These are phyloP conservation scores for Candida pseudoviswanathii DNA, from an alignment of 1,139 yeast species.

Conservation along the genomic window DNA sequence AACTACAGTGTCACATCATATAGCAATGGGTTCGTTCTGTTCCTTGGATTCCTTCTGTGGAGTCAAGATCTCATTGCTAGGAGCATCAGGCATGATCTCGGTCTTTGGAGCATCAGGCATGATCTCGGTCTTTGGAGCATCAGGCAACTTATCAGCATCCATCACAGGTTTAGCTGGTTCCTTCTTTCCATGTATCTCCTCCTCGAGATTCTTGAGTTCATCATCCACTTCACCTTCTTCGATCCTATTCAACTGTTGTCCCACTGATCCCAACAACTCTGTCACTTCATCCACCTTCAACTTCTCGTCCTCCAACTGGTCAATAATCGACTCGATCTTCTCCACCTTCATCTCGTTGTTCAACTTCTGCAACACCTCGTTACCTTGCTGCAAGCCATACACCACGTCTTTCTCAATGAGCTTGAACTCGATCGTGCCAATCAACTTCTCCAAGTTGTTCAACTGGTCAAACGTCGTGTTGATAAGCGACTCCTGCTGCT, in stretches of 20 bases:
- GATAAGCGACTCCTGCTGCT: constrained; percentile 75
- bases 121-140: constrained; percentile 19
- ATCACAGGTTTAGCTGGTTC: constrained; percentile 14
- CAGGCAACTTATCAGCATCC: constrained; percentile 19
- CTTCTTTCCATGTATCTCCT: constrained; percentile 34
- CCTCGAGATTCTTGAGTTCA: constrained; percentile 55
- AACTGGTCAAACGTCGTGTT: constrained; percentile 75
- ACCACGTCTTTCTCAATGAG: constrained; percentile 83
- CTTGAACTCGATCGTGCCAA: constrained; percentile 83
- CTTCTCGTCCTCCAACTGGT: constrained; percentile 81
- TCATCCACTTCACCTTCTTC: constrained; percentile 71
- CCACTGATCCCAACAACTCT: constrained; percentile 43
- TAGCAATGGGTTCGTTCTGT: constrained; percentile 21
- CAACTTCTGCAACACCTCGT: constrained; percentile 67
- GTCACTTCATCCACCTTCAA: constrained; percentile 72
- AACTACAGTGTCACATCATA: constrained; percentile 3
- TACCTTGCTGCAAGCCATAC: constrained; percentile 79
- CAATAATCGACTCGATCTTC: constrained; percentile 79
- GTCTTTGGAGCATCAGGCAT: constrained; percentile 23
- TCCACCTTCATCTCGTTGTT: constrained; percentile 79
- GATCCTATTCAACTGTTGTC: constrained; percentile 45
- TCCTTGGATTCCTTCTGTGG: constrained; percentile 13
- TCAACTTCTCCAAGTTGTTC: constrained; percentile 71
- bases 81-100: constrained; percentile 24
- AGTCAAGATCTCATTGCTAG: constrained; percentile 8